Conservation (phyloP, 371 early-diverging fungal species). For the Circinella minor region DNA sequence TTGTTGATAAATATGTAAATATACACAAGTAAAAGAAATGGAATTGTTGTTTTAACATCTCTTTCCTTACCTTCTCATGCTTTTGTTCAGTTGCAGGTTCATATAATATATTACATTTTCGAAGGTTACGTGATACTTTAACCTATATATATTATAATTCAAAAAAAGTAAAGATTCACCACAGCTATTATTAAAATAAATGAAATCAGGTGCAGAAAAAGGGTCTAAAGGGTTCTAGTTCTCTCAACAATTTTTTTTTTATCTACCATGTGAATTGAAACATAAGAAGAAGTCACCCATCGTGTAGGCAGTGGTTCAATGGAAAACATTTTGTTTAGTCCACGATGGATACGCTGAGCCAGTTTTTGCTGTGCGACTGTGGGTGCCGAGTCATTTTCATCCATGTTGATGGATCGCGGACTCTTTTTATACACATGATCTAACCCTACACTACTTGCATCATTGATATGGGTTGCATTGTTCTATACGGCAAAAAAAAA, state of each 20-base stretch:
- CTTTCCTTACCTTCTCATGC: constrained; percentile 29
- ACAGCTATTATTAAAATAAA: neutral
- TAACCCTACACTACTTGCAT: neutral
- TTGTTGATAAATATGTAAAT: neutral
- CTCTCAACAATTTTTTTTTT: neutral
- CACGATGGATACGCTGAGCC: constrained; percentile 41
- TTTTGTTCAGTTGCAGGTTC: constrained; percentile 28
- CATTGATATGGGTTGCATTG: no score
- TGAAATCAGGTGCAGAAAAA: neutral
- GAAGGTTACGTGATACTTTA: constrained; percentile 41
- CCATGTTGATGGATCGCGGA: constrained; percentile 27
- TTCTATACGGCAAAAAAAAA: neutral
- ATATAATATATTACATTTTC: constrained; percentile 41
- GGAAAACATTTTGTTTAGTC: constrained; percentile 36
- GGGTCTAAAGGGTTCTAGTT: neutral
- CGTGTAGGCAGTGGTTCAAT: constrained; percentile 35
- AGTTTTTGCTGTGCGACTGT: constrained; percentile 36
- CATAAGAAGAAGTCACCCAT: constrained; percentile 28
- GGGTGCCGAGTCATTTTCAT: constrained; percentile 38
- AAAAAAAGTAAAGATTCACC: neutral
- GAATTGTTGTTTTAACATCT: no score
- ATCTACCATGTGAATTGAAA: constrained; percentile 24
- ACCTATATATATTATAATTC: constrained; percentile 14
- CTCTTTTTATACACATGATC: constrained; percentile 31
- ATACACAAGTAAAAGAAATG: no score